Evolutionary conservation across 805 yeast genomes (phyloP), one percentile per base, ranked within the genome.

Genomic region (Starmerella floricola): DNA sequence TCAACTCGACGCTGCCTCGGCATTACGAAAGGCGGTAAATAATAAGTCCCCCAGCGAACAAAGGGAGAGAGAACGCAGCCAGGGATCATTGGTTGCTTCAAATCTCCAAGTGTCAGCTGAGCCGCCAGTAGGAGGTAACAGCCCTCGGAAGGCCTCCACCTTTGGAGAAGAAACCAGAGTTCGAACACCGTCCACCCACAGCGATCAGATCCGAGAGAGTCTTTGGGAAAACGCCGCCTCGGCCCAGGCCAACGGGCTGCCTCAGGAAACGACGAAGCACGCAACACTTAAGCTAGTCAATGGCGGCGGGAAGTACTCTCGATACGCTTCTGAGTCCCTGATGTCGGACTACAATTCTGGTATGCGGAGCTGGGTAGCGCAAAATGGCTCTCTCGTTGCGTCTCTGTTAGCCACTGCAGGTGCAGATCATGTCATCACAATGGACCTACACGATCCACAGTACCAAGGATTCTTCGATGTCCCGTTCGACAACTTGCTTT

Each of bases 391-490:
- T 2, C 67, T 91, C 47, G 74, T 91, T 50, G 96, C 97, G 30
- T 80, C 85, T 53, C 64, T 91, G 47, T 65, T 91, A 49, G 81
- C 85, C 3, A 74, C 88, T 2, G 91, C 97, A 0, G 98, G 98
- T 31, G 95, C 97, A 1, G 94, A 91, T 62, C 91, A 93, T 56
- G 78, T 87, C 43, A 86, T 91, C 50, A 91, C 99, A 2, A 87
- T 91, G 96, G 99, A 91, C 58, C 68, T 91, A 44, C 99, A 91
- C 60, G 98, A 91, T 57, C 86, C 97, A 1, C 98, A 91, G 62
- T 91, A 85, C 62, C 97, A 93, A 61, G 99, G 99, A 4, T 91
- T 85, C 57, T 91, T 91, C 58, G 91, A 87, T 55, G 81, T 91
- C 34, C 95, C 96, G 2, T 96, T 91, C 33, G 99, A 91, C 61